These are phyloP conservation scores for Aureobasidium namibiae DNA, from an alignment of 2,329 filamentous ascomycete species.

Conservation along the genomic window DNA sequence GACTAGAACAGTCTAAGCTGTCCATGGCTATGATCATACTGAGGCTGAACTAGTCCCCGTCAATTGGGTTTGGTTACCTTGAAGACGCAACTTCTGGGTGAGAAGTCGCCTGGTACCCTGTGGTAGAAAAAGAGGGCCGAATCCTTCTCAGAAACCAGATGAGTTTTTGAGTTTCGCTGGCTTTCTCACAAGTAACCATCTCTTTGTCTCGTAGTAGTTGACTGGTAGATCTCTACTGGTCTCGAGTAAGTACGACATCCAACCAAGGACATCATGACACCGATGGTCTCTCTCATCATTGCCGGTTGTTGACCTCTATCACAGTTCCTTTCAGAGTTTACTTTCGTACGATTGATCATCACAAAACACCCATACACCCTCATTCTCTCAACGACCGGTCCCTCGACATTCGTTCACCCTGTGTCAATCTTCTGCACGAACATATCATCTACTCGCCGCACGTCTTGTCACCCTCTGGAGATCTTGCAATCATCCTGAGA, in stretches of 20 bases:
- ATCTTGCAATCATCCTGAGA: conserved; percentile 6
- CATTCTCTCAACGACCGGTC: background rate
- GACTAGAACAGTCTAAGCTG: conserved; percentile 5
- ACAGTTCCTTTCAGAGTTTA: background rate
- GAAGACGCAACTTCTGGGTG: conserved; percentile 10
- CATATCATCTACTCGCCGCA: background rate
- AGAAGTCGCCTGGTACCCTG: conserved; percentile 9
- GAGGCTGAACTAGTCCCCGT: conserved; percentile 13
- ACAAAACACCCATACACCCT: background rate
- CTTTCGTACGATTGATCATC: background rate
- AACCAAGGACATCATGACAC: background rate
- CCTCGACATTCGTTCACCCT: background rate
- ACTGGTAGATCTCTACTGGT: background rate
- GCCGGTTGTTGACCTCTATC: background rate
- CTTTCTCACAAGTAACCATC: background rate
- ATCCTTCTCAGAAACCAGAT: conserved; percentile 9
- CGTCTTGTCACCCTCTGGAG: background rate
- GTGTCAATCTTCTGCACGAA: background rate
- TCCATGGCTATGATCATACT: conserved; percentile 8
- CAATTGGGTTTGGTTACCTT: conserved; percentile 9
- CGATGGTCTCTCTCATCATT: background rate
- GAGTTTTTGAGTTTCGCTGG: background rate
- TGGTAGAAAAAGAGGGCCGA: conserved; percentile 8
- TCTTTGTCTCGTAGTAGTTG: background rate
- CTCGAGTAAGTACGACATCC: background rate